Evolutionary conservation across 1,139 yeast species (phyloP), one percentile per base, ranked within the genome.

Genomic region (Zygotorulaspora mrakii): DNA sequence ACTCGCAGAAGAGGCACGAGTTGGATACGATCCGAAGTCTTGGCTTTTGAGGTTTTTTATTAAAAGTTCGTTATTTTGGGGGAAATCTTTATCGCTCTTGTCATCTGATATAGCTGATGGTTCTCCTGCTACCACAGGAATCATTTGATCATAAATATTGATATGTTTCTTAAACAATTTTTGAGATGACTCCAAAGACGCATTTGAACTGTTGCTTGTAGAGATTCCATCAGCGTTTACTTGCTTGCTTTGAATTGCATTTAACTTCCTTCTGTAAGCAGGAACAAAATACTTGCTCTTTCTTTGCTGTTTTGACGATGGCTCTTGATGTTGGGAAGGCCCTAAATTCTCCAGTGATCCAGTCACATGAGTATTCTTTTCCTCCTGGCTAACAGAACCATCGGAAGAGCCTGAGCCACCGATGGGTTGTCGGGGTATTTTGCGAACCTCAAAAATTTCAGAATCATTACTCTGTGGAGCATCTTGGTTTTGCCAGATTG

Each of bases 221-320:
- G 49, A 53, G 20, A 36, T 42, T 7, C 49, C 39, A 16, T 45
- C 54, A 3, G 26, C 29, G 17, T 30, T 25, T 13, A 36, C 22
- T 23, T 43, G 37, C 24, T 44, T 50, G 35, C 42, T 46, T 43
- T 31, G 60, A 26, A 45, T 48, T 2, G 58, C 48, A 30, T 57
- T 60, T 36, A 63, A 46, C 40, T 58, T 61, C 45, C 61, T 62
- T 45, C 64, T 58, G 42, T 66, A 66, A 8, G 70, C 70, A 9
- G 70, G 70, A 5, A 62, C 58, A 42, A 53, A 65, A 40, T 61
- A 49, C 38, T 49, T 52, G 29, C 49, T 45, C 24, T 41, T 47
- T 17, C 33, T 37, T 11, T 32, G 43, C 9, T 39, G 37, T 20
- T 33, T 18, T 13, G 25, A 10, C 13, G 17, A 31, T 12, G 17